phyloP scores from a whole-genome alignment of 306 rosid genomes.

The Cercis canadensis region DNA sequence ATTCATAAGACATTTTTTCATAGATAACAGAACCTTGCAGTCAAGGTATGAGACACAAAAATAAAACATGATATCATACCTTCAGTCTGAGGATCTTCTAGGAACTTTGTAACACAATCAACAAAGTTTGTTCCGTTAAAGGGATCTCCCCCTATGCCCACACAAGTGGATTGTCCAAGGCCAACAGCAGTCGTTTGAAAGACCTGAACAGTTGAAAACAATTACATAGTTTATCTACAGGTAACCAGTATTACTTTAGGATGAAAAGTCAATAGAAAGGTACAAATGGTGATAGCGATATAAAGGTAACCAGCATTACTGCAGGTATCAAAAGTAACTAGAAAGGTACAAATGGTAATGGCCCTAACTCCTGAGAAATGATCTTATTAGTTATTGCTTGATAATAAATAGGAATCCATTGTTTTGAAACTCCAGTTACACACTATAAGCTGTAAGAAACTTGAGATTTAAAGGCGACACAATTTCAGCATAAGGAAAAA shows the following conservation, averaged over 20 bases:
- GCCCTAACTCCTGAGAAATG: too few relatives aligned
- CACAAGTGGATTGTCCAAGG: constrained; percentile 99
- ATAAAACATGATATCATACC: constrained; percentile 51
- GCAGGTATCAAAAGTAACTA: too few relatives aligned
- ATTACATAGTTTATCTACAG: constrained; percentile 32
- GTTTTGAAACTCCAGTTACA: constrained; percentile 5
- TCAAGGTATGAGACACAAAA: not conserved
- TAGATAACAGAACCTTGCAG: constrained; percentile 12
- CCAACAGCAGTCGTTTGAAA: constrained; percentile 98
- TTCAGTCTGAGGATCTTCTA: constrained; percentile 94
- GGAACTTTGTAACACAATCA: constrained; percentile 86
- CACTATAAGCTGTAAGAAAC: not conserved
- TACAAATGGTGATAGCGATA: not conserved
- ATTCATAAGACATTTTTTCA: not conserved
- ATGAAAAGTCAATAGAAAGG: constrained; percentile 33
- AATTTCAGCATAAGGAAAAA: constrained; percentile 9
- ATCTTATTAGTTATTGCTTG: too few relatives aligned
- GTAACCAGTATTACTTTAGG: constrained; percentile 22
- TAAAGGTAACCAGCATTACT: too few relatives aligned
- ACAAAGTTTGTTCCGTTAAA: constrained; percentile 98
- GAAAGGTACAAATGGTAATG: constrained; percentile 13
- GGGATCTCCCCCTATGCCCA: constrained; percentile 99
- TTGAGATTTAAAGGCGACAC: not conserved
- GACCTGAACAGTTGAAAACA: constrained; percentile 60
- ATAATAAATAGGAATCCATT: constrained; percentile 8